Evolutionary conservation across 2,329 filamentous ascomycete species (phyloP), one percentile per base, ranked within the genome.

Genomic region (Exophiala spinifera): DNA sequence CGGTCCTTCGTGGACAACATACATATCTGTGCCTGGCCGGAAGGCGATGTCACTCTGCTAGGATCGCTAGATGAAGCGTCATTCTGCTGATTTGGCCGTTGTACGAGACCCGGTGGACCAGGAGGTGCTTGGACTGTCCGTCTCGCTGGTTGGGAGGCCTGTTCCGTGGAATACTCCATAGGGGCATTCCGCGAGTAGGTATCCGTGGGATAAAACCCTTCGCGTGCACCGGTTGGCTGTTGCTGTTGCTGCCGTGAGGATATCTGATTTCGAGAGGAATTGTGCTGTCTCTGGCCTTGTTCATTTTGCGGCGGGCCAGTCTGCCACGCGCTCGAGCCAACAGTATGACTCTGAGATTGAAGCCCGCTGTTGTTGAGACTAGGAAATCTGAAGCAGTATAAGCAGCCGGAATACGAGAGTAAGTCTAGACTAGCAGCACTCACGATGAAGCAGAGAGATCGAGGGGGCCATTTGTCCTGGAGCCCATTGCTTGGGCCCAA

Each of bases 401-500:
- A 52, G 48, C 47, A 25, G 13, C 34, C 36, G 28, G 10, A 40
- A 17, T 4, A 14, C 20, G 10, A 37, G n/a, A 6, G 19, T 10
- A 40, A 11, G 21, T 28, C 20, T 13, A 21, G n/a, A 23, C 14
- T 33, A 20, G 28, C 7, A 20, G 17, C 11, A 42, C 56, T 39
- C 47, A 60, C 57, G 60, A 60, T 4, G 62, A 61, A n/a, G 62
- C 55, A 10, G 62, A 64, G 15, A 64, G 57, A 36, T 64, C 62
- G 34, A 64, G 59, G 33, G 55, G 61, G 13, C 40, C 49, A 19
- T 49, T 63, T 14, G 59, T 44, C 44, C 62, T 55, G 14, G 61
- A 37, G 40, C 55, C 54, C 61, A 64, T 63, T 21, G 62, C 61
- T 52, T 63, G 60, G 34, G 62, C 62, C 62, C 62, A 64, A 44